Percentiles rank a stretch among this genome's conserved stretches.
These are phyloP conservation scores for Setomelanomma holmii DNA, from an alignment of 2,329 filamentous ascomycete genomes.

Conservation along the genomic window DNA sequence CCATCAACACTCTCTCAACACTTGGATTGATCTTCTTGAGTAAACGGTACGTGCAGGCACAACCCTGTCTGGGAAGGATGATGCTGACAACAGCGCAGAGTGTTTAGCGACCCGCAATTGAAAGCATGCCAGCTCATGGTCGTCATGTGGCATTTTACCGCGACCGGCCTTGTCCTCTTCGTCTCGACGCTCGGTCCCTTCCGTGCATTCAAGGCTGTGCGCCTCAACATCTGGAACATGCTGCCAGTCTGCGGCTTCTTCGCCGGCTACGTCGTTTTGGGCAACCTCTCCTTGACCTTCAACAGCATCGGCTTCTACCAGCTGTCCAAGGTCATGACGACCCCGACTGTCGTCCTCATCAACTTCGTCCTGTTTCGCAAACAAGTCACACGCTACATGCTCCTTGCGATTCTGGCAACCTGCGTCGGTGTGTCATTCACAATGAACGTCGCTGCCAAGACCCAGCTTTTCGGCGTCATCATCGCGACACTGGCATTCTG, in stretches of 20 bases:
- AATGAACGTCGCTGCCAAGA: slow-evolving; percentile 51
- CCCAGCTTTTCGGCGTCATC: slow-evolving; percentile 51
- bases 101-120: slow-evolving; percentile 54
- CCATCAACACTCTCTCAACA: slow-evolving; percentile 53
- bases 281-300: slow-evolving; percentile 55
- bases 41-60: slow-evolving; percentile 47
- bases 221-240: slow-evolving; percentile 54
- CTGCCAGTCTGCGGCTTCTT: slow-evolving; percentile 57
- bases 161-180: slow-evolving; percentile 54
- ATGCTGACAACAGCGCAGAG: slow-evolving; percentile 44
- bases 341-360: slow-evolving; percentile 55
- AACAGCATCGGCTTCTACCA: slow-evolving; percentile 59
- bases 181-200: slow-evolving; percentile 52
- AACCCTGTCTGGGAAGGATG: neutral
- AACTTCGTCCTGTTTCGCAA: slow-evolving; percentile 55
- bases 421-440: slow-evolving; percentile 56
- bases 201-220: slow-evolving; percentile 54
- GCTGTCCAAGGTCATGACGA: slow-evolving; percentile 58
- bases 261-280: slow-evolving; percentile 55
- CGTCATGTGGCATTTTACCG: slow-evolving; percentile 58
- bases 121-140: slow-evolving; percentile 56
- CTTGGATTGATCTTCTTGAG: slow-evolving; percentile 55
- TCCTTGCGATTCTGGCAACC: slow-evolving; percentile 51
- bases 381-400: slow-evolving; percentile 50
- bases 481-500: slow-evolving; percentile 54